These are phyloP conservation scores for Phaeotremella fagi DNA, from an alignment of 768 basidiomycete genomes.

Conservation along the genomic window DNA sequence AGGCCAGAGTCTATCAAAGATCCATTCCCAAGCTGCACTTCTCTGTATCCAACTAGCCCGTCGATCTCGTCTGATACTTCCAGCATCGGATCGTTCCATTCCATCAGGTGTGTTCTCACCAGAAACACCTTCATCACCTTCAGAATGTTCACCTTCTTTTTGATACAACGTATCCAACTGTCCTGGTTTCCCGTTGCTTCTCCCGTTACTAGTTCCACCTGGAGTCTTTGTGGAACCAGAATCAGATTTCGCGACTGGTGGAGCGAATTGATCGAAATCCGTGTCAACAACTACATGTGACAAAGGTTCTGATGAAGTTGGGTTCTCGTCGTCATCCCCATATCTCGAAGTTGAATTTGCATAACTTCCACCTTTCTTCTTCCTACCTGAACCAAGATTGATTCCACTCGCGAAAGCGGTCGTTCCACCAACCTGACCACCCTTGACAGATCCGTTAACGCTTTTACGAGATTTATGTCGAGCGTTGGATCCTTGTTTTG, in stretches of 20 bases:
- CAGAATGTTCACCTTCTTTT: not conserved
- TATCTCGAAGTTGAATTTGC: conserved; percentile 25
- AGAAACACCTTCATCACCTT: not conserved
- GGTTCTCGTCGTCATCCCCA: conserved; percentile 33
- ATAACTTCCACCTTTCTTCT: not conserved
- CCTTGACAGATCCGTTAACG: not conserved
- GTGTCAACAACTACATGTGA: conserved; percentile 41
- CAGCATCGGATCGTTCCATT: not conserved
- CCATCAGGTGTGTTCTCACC: no score
- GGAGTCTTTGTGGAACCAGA: conserved; percentile 32
- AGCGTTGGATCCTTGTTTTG: conserved; percentile 13
- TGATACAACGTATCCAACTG: not conserved
- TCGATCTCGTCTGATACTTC: conserved; percentile 7
- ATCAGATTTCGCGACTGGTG: conserved; percentile 34
- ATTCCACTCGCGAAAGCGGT: not conserved
- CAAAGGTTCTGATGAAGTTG: conserved; percentile 30
- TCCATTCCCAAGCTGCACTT: conserved; percentile 26
- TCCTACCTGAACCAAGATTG: conserved; percentile 1
- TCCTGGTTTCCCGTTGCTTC: not conserved
- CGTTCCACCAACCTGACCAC: conserved; percentile 3
- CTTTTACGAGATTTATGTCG: conserved; percentile 18
- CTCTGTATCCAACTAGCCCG: conserved; percentile 24
- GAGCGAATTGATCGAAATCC: conserved; percentile 41
- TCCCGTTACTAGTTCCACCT: conserved; percentile 4
- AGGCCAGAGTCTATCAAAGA: conserved; percentile 34